Conservation (phyloP, 768 basidiomycete genomes). For the Boletellus sp. region DNA sequence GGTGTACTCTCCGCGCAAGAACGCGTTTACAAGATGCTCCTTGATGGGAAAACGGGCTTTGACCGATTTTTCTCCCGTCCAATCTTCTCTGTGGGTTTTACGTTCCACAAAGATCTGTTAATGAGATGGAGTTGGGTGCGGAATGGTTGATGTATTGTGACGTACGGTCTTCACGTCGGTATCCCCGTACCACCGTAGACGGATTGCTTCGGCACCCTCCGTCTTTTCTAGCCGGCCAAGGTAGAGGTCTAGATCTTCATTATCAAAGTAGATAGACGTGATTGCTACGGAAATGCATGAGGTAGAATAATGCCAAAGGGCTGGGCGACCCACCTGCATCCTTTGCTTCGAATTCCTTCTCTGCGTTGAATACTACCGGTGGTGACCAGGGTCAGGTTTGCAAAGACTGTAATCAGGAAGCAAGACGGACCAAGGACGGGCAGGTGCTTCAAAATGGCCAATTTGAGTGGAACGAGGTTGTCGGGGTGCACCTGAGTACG, state of each 20-base stretch:
- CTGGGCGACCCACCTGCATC: slow-evolving; percentile 57
- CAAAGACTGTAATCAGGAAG: background rate
- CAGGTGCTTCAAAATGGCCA: slow-evolving; percentile 87
- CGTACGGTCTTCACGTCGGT: slow-evolving; percentile 72
- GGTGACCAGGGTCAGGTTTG: slow-evolving; percentile 5
- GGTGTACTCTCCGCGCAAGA: slow-evolving; percentile 84
- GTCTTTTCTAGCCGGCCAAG: slow-evolving; percentile 97
- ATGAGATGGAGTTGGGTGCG: background rate
- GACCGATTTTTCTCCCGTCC: slow-evolving; percentile 99
- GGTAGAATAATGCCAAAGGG: background rate
- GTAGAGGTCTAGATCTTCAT: slow-evolving; percentile 92
- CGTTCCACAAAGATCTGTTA: slow-evolving; percentile 80
- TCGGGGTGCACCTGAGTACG: slow-evolving; percentile 72
- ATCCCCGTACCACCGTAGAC: slow-evolving; percentile 96
- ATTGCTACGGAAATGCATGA: slow-evolving; percentile 55
- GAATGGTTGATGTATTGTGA: slow-evolving; percentile 1
- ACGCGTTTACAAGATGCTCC: slow-evolving; percentile 89
- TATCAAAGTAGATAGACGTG: slow-evolving; percentile 96
- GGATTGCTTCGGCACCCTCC: slow-evolving; percentile 95
- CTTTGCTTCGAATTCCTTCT: slow-evolving; percentile 86
- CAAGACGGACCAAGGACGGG: slow-evolving; percentile 79
- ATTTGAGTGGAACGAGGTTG: slow-evolving; percentile 88
- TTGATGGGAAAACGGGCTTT: slow-evolving; percentile 96
- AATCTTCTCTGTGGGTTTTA: slow-evolving; percentile 94
- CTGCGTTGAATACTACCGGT: slow-evolving; percentile 78